These are phyloP conservation scores for Chaetomium strumarium DNA, from an alignment of 2,329 filamentous ascomycete genomes.

Conservation along the genomic window DNA sequence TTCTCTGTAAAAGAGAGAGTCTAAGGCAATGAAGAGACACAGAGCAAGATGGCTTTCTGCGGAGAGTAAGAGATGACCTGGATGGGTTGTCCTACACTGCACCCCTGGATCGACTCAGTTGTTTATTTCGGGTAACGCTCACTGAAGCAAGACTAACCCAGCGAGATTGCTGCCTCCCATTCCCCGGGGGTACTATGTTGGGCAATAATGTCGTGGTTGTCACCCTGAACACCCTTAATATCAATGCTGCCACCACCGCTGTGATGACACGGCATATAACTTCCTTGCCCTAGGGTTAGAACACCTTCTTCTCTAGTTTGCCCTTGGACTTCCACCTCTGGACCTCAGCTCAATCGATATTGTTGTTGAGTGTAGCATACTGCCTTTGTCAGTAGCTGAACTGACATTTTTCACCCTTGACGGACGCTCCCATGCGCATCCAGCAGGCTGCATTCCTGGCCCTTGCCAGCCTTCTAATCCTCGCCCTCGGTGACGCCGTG, in stretches of 20 bases:
- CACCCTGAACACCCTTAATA: slow-evolving; percentile 1
- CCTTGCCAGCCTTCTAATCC: slow-evolving; percentile 16
- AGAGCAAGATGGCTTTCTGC: not conserved
- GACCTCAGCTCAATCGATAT: no score
- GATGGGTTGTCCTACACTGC: slow-evolving; percentile 1
- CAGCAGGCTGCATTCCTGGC: slow-evolving; percentile 11
- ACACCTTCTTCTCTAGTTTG: not conserved
- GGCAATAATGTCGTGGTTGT: not conserved
- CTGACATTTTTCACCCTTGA: no score
- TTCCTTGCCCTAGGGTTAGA: not conserved
- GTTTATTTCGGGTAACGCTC: not conserved
- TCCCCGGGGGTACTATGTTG: not conserved
- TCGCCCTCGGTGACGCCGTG: slow-evolving; percentile 15
- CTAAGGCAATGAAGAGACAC: not conserved
- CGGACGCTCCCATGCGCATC: slow-evolving; percentile 15
- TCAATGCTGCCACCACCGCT: not conserved
- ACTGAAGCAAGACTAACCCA: not conserved
- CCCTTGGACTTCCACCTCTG: not conserved
- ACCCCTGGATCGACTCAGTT: not conserved
- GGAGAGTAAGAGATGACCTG: not conserved
- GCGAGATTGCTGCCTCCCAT: not conserved
- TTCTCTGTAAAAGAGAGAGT: not conserved
- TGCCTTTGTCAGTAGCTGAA: not conserved
- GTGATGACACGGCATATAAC: not conserved
- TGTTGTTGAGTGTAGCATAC: not conserved